phyloP scores from a whole-genome alignment of 345 rosid species.

The Diplotaxis tenuifolia region DNA sequence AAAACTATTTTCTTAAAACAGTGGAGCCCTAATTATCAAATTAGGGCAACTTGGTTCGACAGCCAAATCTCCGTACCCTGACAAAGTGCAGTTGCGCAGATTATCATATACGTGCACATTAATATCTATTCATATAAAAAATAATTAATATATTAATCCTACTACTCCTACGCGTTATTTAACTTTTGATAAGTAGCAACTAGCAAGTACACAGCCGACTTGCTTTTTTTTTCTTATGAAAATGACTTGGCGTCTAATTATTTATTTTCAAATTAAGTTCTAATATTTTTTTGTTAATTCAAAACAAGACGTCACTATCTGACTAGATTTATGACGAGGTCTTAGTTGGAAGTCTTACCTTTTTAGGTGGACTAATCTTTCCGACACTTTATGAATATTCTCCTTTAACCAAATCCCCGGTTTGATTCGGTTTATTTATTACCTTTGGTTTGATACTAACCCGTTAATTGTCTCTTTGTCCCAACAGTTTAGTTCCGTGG shows the following conservation, averaged over 20 bases:
- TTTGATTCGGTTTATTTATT: background rate
- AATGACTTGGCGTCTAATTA: constrained; percentile 6
- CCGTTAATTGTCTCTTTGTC: background rate
- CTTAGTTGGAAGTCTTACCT: constrained; percentile 8
- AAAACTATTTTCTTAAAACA: background rate
- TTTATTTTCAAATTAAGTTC: background rate
- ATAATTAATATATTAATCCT: background rate
- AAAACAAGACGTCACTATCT: constrained; percentile 16
- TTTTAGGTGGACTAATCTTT: constrained; percentile 15
- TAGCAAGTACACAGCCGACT: background rate
- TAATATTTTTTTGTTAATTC: background rate
- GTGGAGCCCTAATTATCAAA: background rate
- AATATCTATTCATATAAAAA: background rate
- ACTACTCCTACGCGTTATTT: background rate
- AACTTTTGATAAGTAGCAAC: background rate
- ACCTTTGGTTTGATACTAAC: background rate
- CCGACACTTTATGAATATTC: constrained; percentile 24
- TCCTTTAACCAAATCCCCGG: background rate
- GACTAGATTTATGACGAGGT: constrained; percentile 27
- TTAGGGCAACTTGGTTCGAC: constrained; percentile 21
- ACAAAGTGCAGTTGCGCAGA: constrained; percentile 20
- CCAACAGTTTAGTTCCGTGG: constrained; percentile 70
- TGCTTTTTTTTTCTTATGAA: background rate
- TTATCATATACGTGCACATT: background rate
- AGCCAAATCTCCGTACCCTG: constrained; percentile 30